Conservation (phyloP, 345 rosid species). For the Kandelia obovata region DNA sequence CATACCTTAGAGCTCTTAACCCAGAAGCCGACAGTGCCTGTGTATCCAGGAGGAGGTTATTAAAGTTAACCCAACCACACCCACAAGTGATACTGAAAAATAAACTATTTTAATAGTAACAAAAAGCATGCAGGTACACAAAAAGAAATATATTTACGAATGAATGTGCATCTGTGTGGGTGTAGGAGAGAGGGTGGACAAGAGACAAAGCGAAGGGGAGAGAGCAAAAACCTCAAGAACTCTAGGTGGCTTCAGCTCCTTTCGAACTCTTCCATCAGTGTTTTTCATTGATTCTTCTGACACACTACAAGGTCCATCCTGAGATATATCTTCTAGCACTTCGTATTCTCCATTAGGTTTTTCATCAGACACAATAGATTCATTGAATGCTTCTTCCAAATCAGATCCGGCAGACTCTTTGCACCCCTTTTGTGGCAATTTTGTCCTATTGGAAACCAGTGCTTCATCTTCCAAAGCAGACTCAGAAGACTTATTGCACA, state of each 20-base stretch:
- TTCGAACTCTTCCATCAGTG: constrained; percentile 39
- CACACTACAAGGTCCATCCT: constrained; percentile 36
- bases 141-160: background rate
- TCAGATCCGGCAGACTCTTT: constrained; percentile 34
- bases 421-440: constrained; percentile 33
- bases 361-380: constrained; percentile 26
- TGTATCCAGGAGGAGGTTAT: constrained; percentile 10
- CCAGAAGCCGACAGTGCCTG: constrained; percentile 99
- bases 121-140: background rate
- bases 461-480: constrained; percentile 59
- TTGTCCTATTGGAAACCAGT: constrained; percentile 45
- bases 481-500: constrained; percentile 32
- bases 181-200: background rate
- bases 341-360: constrained; percentile 43
- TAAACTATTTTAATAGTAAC: background rate
- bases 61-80: background rate
- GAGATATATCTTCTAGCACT: constrained; percentile 35
- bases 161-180: background rate
- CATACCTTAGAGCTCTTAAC: constrained; percentile 89
- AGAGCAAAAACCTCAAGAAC: constrained; percentile 74
- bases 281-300: constrained; percentile 46
- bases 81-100: background rate
- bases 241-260: constrained; percentile 73
- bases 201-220: background rate
- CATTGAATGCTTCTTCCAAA: constrained; percentile 30